Percentiles rank a stretch among this genome's conserved stretches.
phyloP scores from a whole-genome alignment of 2,329 filamentous ascomycete genomes.

The Huntiella bhutanensis region DNA sequence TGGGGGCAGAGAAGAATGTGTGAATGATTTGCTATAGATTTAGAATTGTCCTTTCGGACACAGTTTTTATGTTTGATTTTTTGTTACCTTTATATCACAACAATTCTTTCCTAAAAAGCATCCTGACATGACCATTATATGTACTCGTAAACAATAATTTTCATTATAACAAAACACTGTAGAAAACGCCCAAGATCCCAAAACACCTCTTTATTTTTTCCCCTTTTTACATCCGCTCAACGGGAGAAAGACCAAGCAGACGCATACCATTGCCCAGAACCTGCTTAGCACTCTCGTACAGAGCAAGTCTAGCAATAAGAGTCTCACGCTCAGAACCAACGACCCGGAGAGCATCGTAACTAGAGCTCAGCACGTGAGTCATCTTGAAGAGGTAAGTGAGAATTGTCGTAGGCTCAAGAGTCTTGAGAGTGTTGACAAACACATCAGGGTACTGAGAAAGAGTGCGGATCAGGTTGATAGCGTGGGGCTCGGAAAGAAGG shows the following conservation, averaged over 20 bases:
- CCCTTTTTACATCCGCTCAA: slow-evolving; percentile 28
- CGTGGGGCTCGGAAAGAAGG: slow-evolving; percentile 53
- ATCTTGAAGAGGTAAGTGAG: slow-evolving; percentile 65
- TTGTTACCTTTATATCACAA: too few relatives aligned
- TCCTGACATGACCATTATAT: too few relatives aligned
- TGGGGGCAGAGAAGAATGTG: too few relatives aligned
- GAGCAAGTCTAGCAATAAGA: slow-evolving; percentile 52
- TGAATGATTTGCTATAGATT: too few relatives aligned
- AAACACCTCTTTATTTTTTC: too few relatives aligned
- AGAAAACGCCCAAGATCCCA: too few relatives aligned
- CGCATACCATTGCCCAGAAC: slow-evolving; percentile 72
- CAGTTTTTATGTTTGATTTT: too few relatives aligned
- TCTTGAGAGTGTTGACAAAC: slow-evolving; percentile 67
- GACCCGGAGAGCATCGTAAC: slow-evolving; percentile 66
- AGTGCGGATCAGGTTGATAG: slow-evolving; percentile 52
- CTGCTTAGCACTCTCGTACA: slow-evolving; percentile 58
- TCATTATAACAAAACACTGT: too few relatives aligned
- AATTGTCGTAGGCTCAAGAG: slow-evolving; percentile 48
- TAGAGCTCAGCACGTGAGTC: slow-evolving; percentile 61
- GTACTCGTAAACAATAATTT: too few relatives aligned
- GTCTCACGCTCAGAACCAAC: slow-evolving; percentile 60
- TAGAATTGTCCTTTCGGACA: too few relatives aligned
- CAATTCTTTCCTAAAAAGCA: too few relatives aligned
- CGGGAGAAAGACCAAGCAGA: slow-evolving; percentile 57
- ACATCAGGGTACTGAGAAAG: slow-evolving; percentile 77